phyloP scores from a whole-genome alignment of 768 basidiomycete genomes.

The Agaricus subrufescens region DNA sequence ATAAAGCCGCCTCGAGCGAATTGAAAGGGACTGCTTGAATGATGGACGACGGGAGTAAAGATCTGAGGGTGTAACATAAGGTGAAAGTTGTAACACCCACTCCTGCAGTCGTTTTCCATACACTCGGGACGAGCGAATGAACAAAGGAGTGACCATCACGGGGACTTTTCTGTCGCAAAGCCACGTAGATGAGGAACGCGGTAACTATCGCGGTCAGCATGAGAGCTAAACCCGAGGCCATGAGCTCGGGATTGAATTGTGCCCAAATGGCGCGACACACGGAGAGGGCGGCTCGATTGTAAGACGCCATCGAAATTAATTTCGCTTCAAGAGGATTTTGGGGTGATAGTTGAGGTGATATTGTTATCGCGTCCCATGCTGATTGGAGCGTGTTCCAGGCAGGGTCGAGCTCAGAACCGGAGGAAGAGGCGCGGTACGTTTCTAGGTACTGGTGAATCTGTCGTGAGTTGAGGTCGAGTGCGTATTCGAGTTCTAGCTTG shows the following conservation, averaged over 20 bases:
- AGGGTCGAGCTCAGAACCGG: slow-evolving; percentile 69
- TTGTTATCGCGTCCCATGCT: slow-evolving; percentile 23
- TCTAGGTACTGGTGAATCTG: slow-evolving; percentile 78
- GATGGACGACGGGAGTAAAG: neutral
- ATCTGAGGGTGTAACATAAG: neutral
- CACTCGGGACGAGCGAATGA: neutral
- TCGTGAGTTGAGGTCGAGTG: slow-evolving; percentile 62
- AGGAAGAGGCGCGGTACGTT: slow-evolving; percentile 65
- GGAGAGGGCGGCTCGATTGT: slow-evolving; percentile 56
- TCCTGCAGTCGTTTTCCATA: neutral
- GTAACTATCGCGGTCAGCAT: slow-evolving; percentile 54
- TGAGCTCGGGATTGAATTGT: slow-evolving; percentile 80
- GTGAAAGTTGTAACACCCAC: neutral
- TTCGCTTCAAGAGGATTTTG: slow-evolving; percentile 22
- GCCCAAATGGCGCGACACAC: slow-evolving; percentile 90
- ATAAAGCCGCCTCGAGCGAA: neutral
- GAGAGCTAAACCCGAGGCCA: slow-evolving; percentile 65
- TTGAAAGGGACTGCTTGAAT: neutral
- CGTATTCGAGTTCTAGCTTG: slow-evolving; percentile 42
- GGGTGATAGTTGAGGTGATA: slow-evolving; percentile 35
- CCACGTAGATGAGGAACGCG: slow-evolving; percentile 48
- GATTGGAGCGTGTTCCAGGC: slow-evolving; percentile 38
- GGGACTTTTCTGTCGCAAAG: slow-evolving; percentile 25
- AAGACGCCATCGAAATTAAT: slow-evolving; percentile 40
- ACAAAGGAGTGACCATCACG: neutral